Evolutionary conservation across 2,329 filamentous ascomycete genomes (phyloP).

Genomic region (Cercospora berteroae): DNA sequence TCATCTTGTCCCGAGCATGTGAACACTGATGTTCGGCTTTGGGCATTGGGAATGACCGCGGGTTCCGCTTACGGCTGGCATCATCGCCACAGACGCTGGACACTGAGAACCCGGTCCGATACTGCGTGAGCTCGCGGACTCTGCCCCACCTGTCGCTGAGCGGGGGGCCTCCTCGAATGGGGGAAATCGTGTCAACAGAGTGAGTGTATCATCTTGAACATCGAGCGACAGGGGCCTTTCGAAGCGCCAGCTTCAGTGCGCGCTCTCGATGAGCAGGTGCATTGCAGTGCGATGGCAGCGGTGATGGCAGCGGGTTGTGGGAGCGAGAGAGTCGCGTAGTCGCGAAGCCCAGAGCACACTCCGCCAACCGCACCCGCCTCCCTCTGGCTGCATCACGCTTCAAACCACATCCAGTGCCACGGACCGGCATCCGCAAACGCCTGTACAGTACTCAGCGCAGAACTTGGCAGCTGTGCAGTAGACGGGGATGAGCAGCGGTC

Average conservation of each 20-base stretch:
- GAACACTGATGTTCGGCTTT: not conserved
- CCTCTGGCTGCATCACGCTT: not conserved
- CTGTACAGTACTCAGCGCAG: not conserved
- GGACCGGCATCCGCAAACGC: not conserved
- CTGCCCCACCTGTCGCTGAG: not conserved
- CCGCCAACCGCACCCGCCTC: not conserved
- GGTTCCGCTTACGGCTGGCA: not conserved
- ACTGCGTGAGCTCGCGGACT: not conserved
- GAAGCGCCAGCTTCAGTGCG: not conserved
- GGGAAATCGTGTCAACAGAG: not conserved
- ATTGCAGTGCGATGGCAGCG: not conserved
- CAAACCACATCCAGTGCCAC: not conserved
- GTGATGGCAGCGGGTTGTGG: not conserved
- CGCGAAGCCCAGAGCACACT: not conserved
- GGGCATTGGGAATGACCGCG: not conserved
- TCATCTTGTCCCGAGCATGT: not conserved
- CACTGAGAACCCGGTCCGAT: not conserved
- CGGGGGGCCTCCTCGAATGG: not conserved
- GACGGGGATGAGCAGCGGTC: not conserved
- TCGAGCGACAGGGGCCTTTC: not conserved
- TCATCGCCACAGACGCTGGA: not conserved
- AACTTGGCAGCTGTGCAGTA: not conserved
- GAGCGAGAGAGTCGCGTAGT: not conserved
- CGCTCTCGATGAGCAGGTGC: not conserved
- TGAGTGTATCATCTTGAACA: not conserved